These are phyloP conservation scores for Vigna radiata DNA, from an alignment of 306 rosid genomes.

Conservation along the genomic window DNA sequence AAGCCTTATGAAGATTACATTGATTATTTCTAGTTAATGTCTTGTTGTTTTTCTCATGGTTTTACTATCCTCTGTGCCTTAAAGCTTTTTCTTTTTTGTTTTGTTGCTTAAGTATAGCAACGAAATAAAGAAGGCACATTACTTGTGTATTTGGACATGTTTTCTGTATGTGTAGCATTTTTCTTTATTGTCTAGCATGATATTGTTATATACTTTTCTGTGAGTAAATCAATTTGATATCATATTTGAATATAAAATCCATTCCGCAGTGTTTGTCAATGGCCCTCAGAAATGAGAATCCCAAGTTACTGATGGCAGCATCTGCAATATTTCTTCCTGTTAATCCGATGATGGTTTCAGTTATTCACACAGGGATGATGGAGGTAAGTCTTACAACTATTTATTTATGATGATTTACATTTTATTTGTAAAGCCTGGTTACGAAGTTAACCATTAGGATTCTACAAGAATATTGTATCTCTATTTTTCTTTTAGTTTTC, in stretches of 20 bases:
- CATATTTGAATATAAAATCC: conserved; percentile 31
- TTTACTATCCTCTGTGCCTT: neutral
- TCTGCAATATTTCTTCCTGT: conserved; percentile 82
- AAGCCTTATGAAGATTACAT: neutral
- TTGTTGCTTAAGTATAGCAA: neutral
- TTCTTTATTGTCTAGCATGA: conserved; percentile 23
- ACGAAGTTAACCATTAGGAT: conserved; percentile 12
- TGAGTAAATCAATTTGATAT: conserved; percentile 33
- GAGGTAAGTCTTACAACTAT: conserved; percentile 61
- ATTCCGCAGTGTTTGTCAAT: conserved; percentile 80
- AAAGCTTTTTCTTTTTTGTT: too few species aligned
- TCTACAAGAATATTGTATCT: too few species aligned
- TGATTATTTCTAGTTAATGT: neutral
- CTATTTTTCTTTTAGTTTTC: too few species aligned
- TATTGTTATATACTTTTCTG: conserved; percentile 9
- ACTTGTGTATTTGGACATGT: neutral
- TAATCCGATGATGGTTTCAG: conserved; percentile 90
- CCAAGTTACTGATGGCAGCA: conserved; percentile 87
- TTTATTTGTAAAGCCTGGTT: conserved; percentile 1
- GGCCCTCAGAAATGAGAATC: conserved; percentile 84
- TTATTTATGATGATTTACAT: conserved; percentile 6
- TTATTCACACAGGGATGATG: conserved; percentile 96
- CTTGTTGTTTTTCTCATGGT: neutral
- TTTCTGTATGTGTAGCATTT: neutral
- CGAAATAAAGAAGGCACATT: neutral